Percentiles rank a stretch among this genome's conserved stretches.
Conservation (phyloP, 148 eudicot genomes). For the Camellia lanceoleosa region DNA sequence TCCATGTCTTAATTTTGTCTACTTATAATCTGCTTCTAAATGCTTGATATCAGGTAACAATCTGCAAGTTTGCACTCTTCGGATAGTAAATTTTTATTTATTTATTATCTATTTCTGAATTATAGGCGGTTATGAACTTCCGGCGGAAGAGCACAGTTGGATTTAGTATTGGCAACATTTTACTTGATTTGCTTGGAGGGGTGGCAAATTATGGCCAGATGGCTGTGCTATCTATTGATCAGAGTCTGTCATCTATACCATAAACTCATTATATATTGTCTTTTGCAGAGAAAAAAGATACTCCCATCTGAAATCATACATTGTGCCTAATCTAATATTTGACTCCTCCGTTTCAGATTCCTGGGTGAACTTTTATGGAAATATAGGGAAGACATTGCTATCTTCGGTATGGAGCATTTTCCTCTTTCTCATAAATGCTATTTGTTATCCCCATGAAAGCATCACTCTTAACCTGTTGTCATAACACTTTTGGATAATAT, state of each 20-base stretch:
- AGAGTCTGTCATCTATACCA: conserved; percentile 34
- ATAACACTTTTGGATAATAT: background rate
- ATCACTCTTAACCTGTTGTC: background rate
- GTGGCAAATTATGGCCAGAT: conserved; percentile 69
- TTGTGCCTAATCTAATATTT: background rate
- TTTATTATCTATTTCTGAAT: background rate
- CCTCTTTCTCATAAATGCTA: background rate
- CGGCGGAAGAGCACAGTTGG: conserved; percentile 79
- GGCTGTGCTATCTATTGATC: conserved; percentile 81
- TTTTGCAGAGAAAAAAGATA: background rate
- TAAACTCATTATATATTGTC: background rate
- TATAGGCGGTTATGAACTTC: conserved; percentile 77
- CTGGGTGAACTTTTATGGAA: conserved; percentile 90
- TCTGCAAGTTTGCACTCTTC: conserved; percentile 6
- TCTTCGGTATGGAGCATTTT: conserved; percentile 53
- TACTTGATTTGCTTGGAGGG: conserved; percentile 78
- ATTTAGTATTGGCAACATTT: conserved; percentile 81
- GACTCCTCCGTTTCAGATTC: conserved; percentile 41
- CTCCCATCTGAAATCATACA: background rate
- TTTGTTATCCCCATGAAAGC: background rate
- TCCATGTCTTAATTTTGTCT: background rate
- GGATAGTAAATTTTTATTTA: background rate
- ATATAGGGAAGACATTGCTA: conserved; percentile 76
- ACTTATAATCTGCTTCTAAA: background rate
- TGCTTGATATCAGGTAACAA: background rate